Base-by-base conservation (phyloP, 2,329 filamentous ascomycete genomes). In the Bipolaris sorokiniana region DNA sequence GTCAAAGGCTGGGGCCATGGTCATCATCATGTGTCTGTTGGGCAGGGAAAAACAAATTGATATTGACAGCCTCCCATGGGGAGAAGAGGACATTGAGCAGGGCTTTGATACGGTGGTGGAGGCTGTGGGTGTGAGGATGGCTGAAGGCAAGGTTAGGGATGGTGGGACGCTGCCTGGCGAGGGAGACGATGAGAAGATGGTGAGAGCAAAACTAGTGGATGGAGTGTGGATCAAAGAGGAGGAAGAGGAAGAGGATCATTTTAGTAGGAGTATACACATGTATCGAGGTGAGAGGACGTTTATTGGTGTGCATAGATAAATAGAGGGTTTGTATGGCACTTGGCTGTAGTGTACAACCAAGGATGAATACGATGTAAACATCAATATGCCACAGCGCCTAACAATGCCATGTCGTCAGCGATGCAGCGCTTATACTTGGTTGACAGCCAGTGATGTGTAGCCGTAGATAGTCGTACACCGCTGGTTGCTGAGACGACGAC, bases 1-100 rank as follows among this genome's bases (percentile, higher is more conserved):
- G 89, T 95, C 90, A 70, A 98, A 97, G 77, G 91, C 89, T 0
- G 94, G 94, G 0, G 89, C 90, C 7, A 86, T 86, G 54, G 92
- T 97, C 22, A 87, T 98, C 28, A 78, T 98, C 55, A 90, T 89
- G 77, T 86, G 84, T 60, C 73, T 97, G 52, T 75, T 97, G 50
- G 88, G 89, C 18, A 82, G 87, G 74, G 86, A 92, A 37, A 81
- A 87, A 74, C 86, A 92, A 28, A 90, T 97, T 54, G 91, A 97
- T 75, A 78, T 96, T 3, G 91, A 96, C 37, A 81, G 83, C n/a
- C 76, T 98, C 70, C 93, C 93, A 0, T 95, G 92, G 87, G 93
- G 92, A 0, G 88, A 89, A 1, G 91, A 95, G 65, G 81, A 86
- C 52, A 77, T 84, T 16, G 89, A 88, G 0, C 84, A 82, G 0